Evolutionary conservation across 1,139 yeast species (phyloP), one percentile per base, ranked within the genome.

Genomic region (Candida tetrigidarum): DNA sequence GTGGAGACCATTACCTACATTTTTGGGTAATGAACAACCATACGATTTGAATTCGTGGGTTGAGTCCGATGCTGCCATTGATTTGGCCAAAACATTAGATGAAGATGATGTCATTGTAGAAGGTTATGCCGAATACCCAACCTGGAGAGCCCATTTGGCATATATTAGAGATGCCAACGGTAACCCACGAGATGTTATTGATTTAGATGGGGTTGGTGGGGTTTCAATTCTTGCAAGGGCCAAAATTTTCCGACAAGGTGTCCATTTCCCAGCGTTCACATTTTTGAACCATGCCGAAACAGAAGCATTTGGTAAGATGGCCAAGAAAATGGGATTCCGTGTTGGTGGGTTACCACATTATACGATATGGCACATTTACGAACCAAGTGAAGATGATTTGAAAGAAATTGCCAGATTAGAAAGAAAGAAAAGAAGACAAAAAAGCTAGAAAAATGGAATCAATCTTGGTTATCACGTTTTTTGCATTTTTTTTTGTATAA

Each of bases 291-390:
- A 90, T 62, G 96, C 96, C 0, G 97, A 89, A 62, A 90, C 96
- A 2, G 95, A 90, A 63, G 96, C 95, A 0, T 89, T 89, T 66
- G 97, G 96, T 41, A 89, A 88, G 59, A 78, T 90, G 90, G 85
- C 92, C 30, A 86, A 78, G 55, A 72, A 76, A 45, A 86, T 89
- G 86, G 95, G 95, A 3, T 86, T 80, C 62, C 71, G 71, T 47
- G 96, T 90, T 26, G 89, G 90, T 42, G 97, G 97, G 0, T 74
- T 89, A 54, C 96, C 96, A 28, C 95, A 90, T 67, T 90, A 90
- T 62, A 88, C 92, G 1, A 77, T 90, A 36, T 89, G 96, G 96
- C 92, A 85, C 63, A 84, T 85, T 45, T 85, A 85, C 65, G 96
- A 88, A 59, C 92, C 96, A 33, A 87, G 96, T 67, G 96, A 87